These are phyloP conservation scores for Pyropia haitanensis DNA, from an alignment of 23 red algal species.

Conservation along the genomic window DNA sequence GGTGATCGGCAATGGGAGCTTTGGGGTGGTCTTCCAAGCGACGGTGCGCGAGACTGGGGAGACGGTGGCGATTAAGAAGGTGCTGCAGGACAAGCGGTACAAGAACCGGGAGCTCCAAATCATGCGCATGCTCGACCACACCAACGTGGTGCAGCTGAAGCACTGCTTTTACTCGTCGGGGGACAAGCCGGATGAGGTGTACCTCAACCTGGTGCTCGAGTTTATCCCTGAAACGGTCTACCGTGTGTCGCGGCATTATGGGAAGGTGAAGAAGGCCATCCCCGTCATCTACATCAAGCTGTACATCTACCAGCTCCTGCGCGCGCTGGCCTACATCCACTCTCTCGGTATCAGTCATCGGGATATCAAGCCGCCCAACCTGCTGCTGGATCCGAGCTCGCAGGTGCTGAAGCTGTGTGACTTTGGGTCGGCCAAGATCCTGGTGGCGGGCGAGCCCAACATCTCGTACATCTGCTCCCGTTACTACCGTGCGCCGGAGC, in stretches of 20 bases:
- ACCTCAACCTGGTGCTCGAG: slow-evolving; percentile 95
- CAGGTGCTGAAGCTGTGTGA: slow-evolving; percentile 94
- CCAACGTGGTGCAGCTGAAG: slow-evolving; percentile 95
- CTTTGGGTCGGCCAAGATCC: slow-evolving; percentile 90
- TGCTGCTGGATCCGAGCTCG: slow-evolving; percentile 78
- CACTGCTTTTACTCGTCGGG: slow-evolving; percentile 95
- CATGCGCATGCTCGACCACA: slow-evolving; percentile 93
- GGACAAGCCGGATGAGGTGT: slow-evolving; percentile 96
- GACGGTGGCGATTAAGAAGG: slow-evolving; percentile 97
- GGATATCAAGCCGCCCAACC: slow-evolving; percentile 96
- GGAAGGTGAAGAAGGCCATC: slow-evolving; percentile 77
- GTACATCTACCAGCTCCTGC: slow-evolving; percentile 94
- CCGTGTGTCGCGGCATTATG: slow-evolving; percentile 81
- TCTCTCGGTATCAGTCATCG: slow-evolving; percentile 79
- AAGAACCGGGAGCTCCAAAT: slow-evolving; percentile 99
- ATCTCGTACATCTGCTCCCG: slow-evolving; percentile 97
- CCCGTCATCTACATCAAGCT: slow-evolving; percentile 88
- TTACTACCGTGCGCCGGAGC: slow-evolving; percentile 86
- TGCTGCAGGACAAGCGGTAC: slow-evolving; percentile 95
- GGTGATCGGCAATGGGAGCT: slow-evolving; percentile 91
- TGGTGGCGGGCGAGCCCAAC: slow-evolving; percentile 78
- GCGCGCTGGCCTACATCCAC: slow-evolving; percentile 86
- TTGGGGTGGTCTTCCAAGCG: slow-evolving; percentile 97
- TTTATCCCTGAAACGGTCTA: slow-evolving; percentile 97
- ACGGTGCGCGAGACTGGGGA: slow-evolving; percentile 98